A percentile compares a stretch with the other conserved stretches of the same genome.
phyloP scores from a whole-genome alignment of 257 asterid genomes.

The Fraxinus anomala region DNA sequence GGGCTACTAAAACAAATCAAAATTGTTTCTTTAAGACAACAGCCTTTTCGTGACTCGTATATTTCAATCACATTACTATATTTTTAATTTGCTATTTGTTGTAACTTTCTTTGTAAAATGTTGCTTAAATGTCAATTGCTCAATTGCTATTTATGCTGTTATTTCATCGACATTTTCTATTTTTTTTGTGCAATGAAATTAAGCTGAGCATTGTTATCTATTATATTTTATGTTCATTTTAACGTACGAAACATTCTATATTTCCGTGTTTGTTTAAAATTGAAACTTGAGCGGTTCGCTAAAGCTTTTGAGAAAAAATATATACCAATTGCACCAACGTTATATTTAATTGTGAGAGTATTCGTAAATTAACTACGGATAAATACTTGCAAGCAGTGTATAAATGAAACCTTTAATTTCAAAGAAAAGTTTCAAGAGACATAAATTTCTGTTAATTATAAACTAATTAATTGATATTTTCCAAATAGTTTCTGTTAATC shows the following conservation, averaged over 20 bases:
- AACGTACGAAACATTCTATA: too few species aligned
- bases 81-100: background rate
- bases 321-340: too few species aligned
- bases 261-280: too few species aligned
- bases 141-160: background rate
- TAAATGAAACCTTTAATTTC: background rate
- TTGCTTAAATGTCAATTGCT: background rate
- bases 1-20: slow-evolving; percentile 46
- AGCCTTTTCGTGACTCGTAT: background rate
- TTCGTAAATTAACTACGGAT: too few species aligned
- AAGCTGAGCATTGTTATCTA: too few species aligned
- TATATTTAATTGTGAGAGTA: too few species aligned
- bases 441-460: background rate
- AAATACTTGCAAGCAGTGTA: too few species aligned
- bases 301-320: too few species aligned
- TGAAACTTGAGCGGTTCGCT: too few species aligned
- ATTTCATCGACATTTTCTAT: background rate
- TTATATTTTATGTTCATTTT: too few species aligned
- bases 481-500: background rate
- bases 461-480: too few species aligned
- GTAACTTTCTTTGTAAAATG: slow-evolving; percentile 9
- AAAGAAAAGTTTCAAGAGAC: too few species aligned
- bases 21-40: background rate
- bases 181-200: background rate
- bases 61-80: background rate